Percentiles rank a stretch among this genome's conserved stretches.
Conservation (phyloP, 2,329 filamentous ascomycete species). For the Stagonosporopsis vannaccii region DNA sequence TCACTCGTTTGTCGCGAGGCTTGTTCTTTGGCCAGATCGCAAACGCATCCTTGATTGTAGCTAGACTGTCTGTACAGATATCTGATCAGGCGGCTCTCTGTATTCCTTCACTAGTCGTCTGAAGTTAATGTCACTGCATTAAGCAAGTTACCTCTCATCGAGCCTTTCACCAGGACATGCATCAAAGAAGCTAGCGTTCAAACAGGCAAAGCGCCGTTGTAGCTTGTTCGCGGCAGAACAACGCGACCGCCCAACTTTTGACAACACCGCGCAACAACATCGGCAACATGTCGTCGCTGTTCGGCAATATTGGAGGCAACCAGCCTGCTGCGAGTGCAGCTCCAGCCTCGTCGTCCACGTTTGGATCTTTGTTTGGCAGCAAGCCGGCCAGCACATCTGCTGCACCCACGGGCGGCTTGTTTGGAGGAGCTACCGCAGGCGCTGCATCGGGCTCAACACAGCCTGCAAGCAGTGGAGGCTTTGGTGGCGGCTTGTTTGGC, state of each 20-base stretch:
- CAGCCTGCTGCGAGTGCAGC: constrained; percentile 40
- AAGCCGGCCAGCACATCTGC: constrained; percentile 29
- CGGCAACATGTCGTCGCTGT: constrained; percentile 42
- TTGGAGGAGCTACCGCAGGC: constrained; percentile 37
- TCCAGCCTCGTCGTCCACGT: constrained; percentile 25
- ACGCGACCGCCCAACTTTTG: constrained; percentile 35
- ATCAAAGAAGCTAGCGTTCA: neutral
- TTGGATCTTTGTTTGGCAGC: constrained; percentile 39
- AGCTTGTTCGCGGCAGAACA: constrained; percentile 22
- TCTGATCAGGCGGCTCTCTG: neutral
- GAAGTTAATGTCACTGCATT: neutral
- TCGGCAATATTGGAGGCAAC: constrained; percentile 39
- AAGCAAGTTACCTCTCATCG: neutral
- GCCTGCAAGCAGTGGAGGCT: constrained; percentile 35
- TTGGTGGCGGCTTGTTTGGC: constrained; percentile 45
- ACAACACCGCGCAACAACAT: constrained; percentile 32
- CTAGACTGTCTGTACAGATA: neutral
- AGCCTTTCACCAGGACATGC: constrained; percentile 3
- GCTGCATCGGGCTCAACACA: constrained; percentile 37
- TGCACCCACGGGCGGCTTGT: constrained; percentile 37
- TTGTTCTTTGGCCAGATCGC: neutral
- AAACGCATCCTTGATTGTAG: neutral
- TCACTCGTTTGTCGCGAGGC: constrained; percentile 3
- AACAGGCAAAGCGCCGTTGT: constrained; percentile 11
- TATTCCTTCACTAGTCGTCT: neutral